Evolutionary conservation across 495 filamentous ascomycete genomes (phyloP).

Genomic region (Acidiella bohemica): DNA sequence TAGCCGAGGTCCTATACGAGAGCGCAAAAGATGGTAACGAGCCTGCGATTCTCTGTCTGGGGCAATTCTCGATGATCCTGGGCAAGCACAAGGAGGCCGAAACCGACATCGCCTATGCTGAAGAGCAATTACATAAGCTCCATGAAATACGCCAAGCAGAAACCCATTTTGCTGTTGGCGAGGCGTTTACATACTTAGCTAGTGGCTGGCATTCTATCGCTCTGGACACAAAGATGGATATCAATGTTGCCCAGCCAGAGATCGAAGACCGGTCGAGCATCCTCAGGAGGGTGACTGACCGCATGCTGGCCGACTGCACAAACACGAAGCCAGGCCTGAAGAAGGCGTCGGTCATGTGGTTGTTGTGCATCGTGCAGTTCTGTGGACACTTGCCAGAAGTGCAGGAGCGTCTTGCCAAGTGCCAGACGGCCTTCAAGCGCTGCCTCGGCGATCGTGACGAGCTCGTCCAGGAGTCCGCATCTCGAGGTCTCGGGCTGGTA

Average conservation of each 20-base stretch:
- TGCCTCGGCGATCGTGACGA: conserved; percentile 83
- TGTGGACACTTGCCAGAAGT: conserved; percentile 63
- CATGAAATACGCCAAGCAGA: conserved; percentile 76
- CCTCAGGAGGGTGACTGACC: conserved; percentile 46
- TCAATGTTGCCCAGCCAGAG: conserved; percentile 34
- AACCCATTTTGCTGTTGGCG: conserved; percentile 76
- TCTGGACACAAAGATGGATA: conserved; percentile 44
- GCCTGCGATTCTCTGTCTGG: conserved; percentile 62
- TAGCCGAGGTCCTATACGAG: conserved; percentile 45
- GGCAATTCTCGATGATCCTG: conserved; percentile 48
- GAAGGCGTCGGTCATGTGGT: conserved; percentile 84
- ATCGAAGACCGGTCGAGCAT: conserved; percentile 31
- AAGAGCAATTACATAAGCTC: conserved; percentile 53
- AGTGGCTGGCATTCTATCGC: conserved; percentile 65
- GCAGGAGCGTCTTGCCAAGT: conserved; percentile 57
- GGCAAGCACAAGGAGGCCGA: conserved; percentile 25
- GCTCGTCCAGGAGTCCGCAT: conserved; percentile 88
- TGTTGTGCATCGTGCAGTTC: conserved; percentile 82
- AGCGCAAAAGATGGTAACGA: conserved; percentile 72
- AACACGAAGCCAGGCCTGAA: conserved; percentile 73
- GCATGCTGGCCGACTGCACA: conserved; percentile 57
- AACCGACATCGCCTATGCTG: conserved; percentile 33
- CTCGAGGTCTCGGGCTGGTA: conserved; percentile 73
- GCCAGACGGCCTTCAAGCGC: conserved; percentile 74
- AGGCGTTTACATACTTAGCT: conserved; percentile 63